Evolutionary conservation across 2,329 filamentous ascomycete genomes (phyloP), one percentile per base, ranked within the genome.

Genomic region (Chalara sp.): DNA sequence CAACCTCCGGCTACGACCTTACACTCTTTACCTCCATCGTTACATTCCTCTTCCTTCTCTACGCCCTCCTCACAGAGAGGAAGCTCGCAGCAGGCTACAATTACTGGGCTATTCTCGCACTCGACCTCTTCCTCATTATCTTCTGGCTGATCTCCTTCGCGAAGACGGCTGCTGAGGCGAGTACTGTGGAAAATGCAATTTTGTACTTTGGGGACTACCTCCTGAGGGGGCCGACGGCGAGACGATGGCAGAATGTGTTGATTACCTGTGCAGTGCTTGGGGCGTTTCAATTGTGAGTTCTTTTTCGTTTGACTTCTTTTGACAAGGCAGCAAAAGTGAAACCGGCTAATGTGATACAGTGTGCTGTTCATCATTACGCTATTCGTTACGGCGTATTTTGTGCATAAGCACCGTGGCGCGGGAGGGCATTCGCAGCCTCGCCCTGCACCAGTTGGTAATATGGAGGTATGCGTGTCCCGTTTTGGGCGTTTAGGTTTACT

Each of bases 121-220:
- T 81, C 37, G 78, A 81, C 55, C 69, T 75, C 21, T 69, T 75
- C 51, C 70, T 76, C 32, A 61, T 76, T 48, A 53, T 81, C 50
- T 75, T 81, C 62, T 82, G 77, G 78, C 65, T 78, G 35, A 53
- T 58, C 42, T 58, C 55, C 1, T 57, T 58, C 45, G 47, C 56
- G 1, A 39, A 55, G 12, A 32, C 54, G 7, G 59, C 57, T 3
- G 56, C 44, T 2, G 54, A 57, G 52, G 21, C 21, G 21, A 21
- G 3, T 21, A 21, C 2, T 21, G 21, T 21, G 21, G 21, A 56
- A 5, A 52, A 54, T 11, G 32, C 10, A 12, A 51, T 46, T 51
- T 31, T 35, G 40, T n/a, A 50, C 37, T 11, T 56, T 53, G 21
- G 21, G 21, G 21, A 21, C 21, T 21, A 21, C 21, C 21, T 21